These are phyloP conservation scores for Ensete glaucum DNA, from an alignment of 176 grass and related monocot genomes.

Conservation along the genomic window DNA sequence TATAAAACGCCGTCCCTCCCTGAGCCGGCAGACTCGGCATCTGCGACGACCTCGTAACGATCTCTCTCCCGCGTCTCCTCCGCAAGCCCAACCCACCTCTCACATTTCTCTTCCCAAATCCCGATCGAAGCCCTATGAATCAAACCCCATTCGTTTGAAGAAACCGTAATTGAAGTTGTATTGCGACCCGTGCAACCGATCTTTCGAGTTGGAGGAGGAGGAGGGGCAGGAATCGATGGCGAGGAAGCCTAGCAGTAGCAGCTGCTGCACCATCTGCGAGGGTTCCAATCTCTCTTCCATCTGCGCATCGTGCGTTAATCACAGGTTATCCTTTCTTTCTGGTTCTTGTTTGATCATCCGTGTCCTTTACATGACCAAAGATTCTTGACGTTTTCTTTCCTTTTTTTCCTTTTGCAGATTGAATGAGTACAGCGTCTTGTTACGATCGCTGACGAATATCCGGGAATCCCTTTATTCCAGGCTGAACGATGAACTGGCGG, in stretches of 20 bases:
- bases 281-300: slow-evolving; percentile 71
- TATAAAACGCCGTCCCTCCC: too few species aligned
- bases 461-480: slow-evolving; percentile 54
- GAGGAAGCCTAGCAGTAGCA: slow-evolving; percentile 24
- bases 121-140: not conserved
- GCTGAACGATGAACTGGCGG: slow-evolving; percentile 35
- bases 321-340: slow-evolving; percentile 23
- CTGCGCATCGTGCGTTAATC: slow-evolving; percentile 70
- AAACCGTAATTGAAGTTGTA: not conserved
- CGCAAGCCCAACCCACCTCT: not conserved
- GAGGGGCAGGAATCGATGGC: slow-evolving; percentile 4
- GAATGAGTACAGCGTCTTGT: slow-evolving; percentile 37
- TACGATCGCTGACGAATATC: slow-evolving; percentile 44
- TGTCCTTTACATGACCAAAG: not conserved
- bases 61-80: not conserved
- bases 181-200: not conserved
- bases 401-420: slow-evolving; percentile 30
- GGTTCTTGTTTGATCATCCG: not conserved
- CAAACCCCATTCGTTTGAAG: not conserved
- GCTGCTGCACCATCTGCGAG: slow-evolving; percentile 71
- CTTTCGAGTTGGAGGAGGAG: not conserved
- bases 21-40: too few species aligned
- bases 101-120: not conserved
- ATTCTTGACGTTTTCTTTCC: not conserved
- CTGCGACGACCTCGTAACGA: too few species aligned